Evolutionary conservation across 805 yeast genomes (phyloP).

Genomic region (Metschnikowia gruessii): DNA sequence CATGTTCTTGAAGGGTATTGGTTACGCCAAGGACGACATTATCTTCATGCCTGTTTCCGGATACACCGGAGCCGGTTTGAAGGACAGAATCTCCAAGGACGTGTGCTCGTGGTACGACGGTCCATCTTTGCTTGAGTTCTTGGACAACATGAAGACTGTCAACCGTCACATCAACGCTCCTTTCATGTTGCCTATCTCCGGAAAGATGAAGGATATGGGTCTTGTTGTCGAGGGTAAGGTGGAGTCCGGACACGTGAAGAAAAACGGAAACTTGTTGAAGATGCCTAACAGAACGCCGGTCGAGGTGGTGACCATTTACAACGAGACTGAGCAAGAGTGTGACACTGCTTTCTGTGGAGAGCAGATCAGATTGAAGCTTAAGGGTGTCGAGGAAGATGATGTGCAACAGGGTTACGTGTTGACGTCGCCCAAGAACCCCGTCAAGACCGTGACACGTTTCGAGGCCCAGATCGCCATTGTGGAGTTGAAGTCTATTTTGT

Average conservation of each 20-base stretch:
- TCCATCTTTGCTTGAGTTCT: constrained; percentile 85
- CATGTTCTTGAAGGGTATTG: constrained; percentile 78
- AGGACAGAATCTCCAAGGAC: constrained; percentile 69
- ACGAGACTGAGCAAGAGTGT: constrained; percentile 95
- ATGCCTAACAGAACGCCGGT: constrained; percentile 90
- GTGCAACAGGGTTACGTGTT: constrained; percentile 87
- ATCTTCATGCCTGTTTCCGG: constrained; percentile 97
- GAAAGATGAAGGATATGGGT: constrained; percentile 96
- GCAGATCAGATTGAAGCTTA: constrained; percentile 89
- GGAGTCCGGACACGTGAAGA: constrained; percentile 90
- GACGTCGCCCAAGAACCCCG: constrained; percentile 83
- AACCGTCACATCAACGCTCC: constrained; percentile 91
- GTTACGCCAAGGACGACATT: constrained; percentile 85
- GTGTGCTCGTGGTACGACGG: constrained; percentile 94
- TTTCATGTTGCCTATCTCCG: constrained; percentile 93
- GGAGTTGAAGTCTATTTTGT: constrained; percentile 89
- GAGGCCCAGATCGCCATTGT: constrained; percentile 97
- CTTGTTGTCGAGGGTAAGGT: constrained; percentile 97
- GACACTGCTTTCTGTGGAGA: constrained; percentile 92
- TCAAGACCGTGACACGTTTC: constrained; percentile 83
- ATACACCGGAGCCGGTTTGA: constrained; percentile 94
- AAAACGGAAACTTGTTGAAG: constrained; percentile 67
- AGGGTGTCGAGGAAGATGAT: constrained; percentile 97
- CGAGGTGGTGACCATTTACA: constrained; percentile 84
- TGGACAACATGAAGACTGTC: constrained; percentile 77